Base-by-base conservation (phyloP, 2,329 filamentous ascomycete species). In the Paracoccidioides lutzii region DNA sequence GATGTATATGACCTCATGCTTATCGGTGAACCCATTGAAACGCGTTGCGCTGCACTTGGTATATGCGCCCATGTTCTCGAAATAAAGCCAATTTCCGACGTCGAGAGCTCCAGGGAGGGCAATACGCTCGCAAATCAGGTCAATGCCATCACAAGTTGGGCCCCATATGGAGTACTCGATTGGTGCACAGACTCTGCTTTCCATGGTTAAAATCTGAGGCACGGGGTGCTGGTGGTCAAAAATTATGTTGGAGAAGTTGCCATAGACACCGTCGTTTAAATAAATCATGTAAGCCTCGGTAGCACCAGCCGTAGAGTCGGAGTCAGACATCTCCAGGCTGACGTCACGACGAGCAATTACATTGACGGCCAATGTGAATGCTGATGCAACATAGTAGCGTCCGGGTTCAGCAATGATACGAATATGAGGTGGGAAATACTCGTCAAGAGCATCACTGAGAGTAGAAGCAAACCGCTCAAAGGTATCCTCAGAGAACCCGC, bases 191-290 rank as follows among this genome's bases (percentile, higher is more conserved):
- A 59, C 80, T 79, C 58, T 76, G 74, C 59, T 78, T 72, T 58
- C 78, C 76, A 79, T 76, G 62, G 83, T 84, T 55, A 98, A 78
- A 57, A 97, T 81, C 72, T 87, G 88, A 55, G 91, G 88, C 48
- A 87, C 74, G 0, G 93, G 93, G 65, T 94, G 81, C 78, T 98
- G 93, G 73, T 97, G 93, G 68, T 97, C 93, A 70, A 96, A 98
- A 78, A 97, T 95, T 79, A 97, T 97, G 81, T 90, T 94, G 62
- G 89, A 95, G 69, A 98, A 97, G 76, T 97, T 97, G 66, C 93
- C 93, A 67, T 98, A 98, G 54, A 97, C 85, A 33, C 93, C 93
- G 64, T 98, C 93, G 69, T 98, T 98, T 70, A 97, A 77, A 71
- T 98, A 98, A 49, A 96, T 76, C 93, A 97, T 98, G 78, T 95